These are phyloP conservation scores for Pyricularia pennisetigena DNA, from an alignment of 2,329 filamentous ascomycete genomes.

Conservation along the genomic window DNA sequence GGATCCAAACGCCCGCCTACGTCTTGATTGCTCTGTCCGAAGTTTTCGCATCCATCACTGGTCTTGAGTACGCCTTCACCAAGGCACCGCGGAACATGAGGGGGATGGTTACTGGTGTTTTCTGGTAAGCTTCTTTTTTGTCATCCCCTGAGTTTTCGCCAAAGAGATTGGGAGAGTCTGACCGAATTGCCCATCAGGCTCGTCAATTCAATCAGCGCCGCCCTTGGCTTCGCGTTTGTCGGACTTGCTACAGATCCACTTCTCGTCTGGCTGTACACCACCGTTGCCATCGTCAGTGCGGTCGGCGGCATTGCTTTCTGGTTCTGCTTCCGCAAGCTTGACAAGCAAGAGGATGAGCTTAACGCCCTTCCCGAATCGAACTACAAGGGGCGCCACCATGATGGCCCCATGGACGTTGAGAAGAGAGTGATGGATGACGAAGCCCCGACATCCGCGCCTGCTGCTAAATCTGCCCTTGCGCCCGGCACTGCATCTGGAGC, in stretches of 20 bases:
- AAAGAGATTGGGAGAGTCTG: slow-evolving; percentile 26
- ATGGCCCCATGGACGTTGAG: background rate
- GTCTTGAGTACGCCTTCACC: slow-evolving; percentile 65
- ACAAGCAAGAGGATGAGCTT: slow-evolving; percentile 52
- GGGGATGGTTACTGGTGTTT: slow-evolving; percentile 54
- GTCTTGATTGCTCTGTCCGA: slow-evolving; percentile 38
- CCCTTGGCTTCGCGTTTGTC: slow-evolving; percentile 51
- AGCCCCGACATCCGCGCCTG: background rate
- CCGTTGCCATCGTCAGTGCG: slow-evolving; percentile 55
- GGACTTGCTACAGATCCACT: slow-evolving; percentile 41
- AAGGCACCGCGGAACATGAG: slow-evolving; percentile 72
- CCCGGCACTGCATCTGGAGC: background rate
- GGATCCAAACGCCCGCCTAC: slow-evolving; percentile 43
- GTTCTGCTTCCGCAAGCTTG: slow-evolving; percentile 47
- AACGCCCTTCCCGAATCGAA: slow-evolving; percentile 35
- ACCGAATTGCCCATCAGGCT: background rate
- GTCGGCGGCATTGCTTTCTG: slow-evolving; percentile 58
- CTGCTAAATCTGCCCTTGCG: background rate
- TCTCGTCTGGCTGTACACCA: slow-evolving; percentile 64
- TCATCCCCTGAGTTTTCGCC: background rate
- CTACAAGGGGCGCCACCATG: slow-evolving; percentile 4
- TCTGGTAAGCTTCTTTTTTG: background rate
- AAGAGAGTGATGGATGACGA: background rate
- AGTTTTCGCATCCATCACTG: slow-evolving; percentile 40
- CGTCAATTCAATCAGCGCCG: slow-evolving; percentile 25